Evolutionary conservation across 441 rosid genomes (phyloP), one percentile per base, ranked within the genome.

Genomic region (Adansonia gregorii): DNA sequence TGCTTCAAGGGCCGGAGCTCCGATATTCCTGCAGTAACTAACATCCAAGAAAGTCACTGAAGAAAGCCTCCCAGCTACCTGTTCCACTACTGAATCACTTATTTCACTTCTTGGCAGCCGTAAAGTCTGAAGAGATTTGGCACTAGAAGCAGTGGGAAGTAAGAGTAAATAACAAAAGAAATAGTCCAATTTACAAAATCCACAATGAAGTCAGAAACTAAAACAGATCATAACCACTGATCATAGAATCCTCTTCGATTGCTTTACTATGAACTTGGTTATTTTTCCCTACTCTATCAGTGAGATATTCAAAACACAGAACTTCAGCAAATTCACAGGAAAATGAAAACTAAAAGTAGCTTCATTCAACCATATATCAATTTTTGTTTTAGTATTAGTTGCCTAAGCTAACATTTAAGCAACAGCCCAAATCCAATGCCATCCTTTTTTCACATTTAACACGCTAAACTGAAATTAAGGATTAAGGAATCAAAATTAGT

Each of bases 31-130:
- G 78, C 80, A 77, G 73, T 45, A 81, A 75, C 81, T 74, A 17
- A 69, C 0, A 56, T 81, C 79, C 63, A 74, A 58, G 69, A 67
- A 78, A 45, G 76, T 74, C 9, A 79, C 27, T 3, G 60, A 56
- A 0, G 76, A 71, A 11, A 79, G 41, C 73, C 71, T 74, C 58
- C 12, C 76, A 22, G 80, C 82, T 54, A 74, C 70, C 49, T 79
- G 63, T 76, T 79, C 78, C 56, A 74, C 78, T 61, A 79, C 59
- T 0, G 73, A 74, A 63, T 79, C 56, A 19, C 68, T 76, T 35
- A 73, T 64, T 56, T 75, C 82, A 55, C 76, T 55, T 56, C 68
- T 51, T 56, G 81, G 81, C 51, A 78, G 60, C 79, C 76, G 51
- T 15, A 75, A 58, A 41, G 17, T 64, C 79, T 66, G 67, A 8